Evolutionary conservation across 306 rosid species (phyloP), one percentile per base, ranked within the genome.

Genomic region (Begonia loranthoides): DNA sequence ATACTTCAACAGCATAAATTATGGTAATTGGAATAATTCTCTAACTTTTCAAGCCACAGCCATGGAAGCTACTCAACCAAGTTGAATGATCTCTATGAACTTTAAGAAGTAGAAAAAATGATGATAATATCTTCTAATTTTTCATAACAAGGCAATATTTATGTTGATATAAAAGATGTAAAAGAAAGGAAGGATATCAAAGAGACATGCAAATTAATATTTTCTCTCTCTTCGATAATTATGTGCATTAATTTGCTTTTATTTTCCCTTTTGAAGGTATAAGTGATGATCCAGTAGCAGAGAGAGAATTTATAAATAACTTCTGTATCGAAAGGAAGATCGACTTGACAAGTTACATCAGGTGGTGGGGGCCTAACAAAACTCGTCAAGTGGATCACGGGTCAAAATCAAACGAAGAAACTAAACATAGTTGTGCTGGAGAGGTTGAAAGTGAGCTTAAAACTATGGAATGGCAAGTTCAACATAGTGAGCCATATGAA

Each of bases 331-430:
- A 86, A 50, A 86, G 82, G 71, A 92, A 83, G 83, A 60, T 79
- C 56, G 99, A 92, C 66, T 64, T 92, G 69, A 92, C 99, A 11
- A 78, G 74, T 69, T 72, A 75, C 72, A 76, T 92, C 64, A 86
- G 80, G 73, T 92, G 99, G 99, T 86, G 96, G 99, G 88, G 88
- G 66, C 61, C 92, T 56, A 80, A 58, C 65, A 92, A 87, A 73
- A 71, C 69, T 70, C 74, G 88, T 59, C 87, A 71, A 54, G 54
- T 68, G 49, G 87, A 83, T 13, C 49, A 62, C 47, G 70, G 78
- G 40, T 57, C 71, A 34, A 85, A 80, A 80, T 82, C 76, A 34
- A 73, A 70, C 14, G 95, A 85, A 62, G 97, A 82, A 43, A 66
- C 76, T 64, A 90, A 72, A 50, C 79, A 63, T 17, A 56, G 79